Base-by-base conservation (phyloP, 2,329 filamentous ascomycete genomes). In the Colletotrichum echinochloae region DNA sequence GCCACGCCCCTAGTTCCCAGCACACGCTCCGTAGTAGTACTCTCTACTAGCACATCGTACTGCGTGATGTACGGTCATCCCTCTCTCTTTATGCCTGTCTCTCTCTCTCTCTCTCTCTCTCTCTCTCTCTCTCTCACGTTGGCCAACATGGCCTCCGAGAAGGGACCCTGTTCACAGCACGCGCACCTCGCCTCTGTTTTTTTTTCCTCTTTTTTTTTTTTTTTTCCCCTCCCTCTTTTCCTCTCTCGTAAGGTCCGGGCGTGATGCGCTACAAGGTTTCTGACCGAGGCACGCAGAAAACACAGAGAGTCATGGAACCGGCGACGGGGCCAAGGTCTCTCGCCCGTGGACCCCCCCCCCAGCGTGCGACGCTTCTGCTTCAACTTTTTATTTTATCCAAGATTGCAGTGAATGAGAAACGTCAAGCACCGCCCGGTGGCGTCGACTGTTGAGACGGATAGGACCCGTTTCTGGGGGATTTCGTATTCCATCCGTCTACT, bases 231-330 rank as follows among this genome's bases (percentile, higher is more conserved):
- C 41, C 44, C 23, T 30, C 37, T 60, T 59, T 60, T 33, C 39
- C n/a, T n/a, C n/a, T n/a, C n/a, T n/a, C n/a, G n/a, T n/a, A n/a
- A n/a, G n/a, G n/a, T n/a, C n/a, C n/a, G n/a, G 30, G 46, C 46
- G 39, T 20, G 26, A 61, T 48, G 54, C 37, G 66, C 66, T 65
- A 69, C 46, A 60, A 69, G 44, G 44, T 44, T 39, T 59, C 57
- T 26, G 60, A 52, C 48, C 35, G 9, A 33, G 41, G 20, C 20
- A 8, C 41, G 39, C 37, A 39, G 37, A 18, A 16, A 14, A 52
- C 7, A 11, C 2, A 20, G 46, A 63, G 61, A 48, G 60, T 65
- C 66, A 65, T 60, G 49, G 26, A 37, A 4, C 41, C 1, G 23
- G 30, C 20, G 41, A 28, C 30, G 12, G 12, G 46, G 6, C 44